Base-by-base conservation (phyloP, 1,139 yeast species). In the Hansenula sp. region DNA sequence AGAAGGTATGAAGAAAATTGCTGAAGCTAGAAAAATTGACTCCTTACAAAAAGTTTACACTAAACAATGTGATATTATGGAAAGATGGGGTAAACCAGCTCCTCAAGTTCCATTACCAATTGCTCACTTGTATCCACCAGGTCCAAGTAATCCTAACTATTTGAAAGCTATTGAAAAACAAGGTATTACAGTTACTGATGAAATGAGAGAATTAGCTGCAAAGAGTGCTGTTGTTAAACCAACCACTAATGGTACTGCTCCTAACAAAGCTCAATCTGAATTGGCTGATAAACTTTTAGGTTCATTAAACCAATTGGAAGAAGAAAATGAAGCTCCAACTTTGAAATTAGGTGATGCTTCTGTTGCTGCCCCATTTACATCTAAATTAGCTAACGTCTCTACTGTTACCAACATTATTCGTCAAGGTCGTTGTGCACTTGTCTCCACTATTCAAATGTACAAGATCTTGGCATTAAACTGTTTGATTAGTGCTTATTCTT, bases 351-450 rank as follows among this genome's bases (percentile, higher is more conserved):
- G 99, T 56, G 99, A 92, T 68, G 99, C 99, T 10, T 90, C 97
- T 22, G 96, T 94, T 56, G 99, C 99, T 43, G 99, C 99, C 30
- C 99, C 99, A 35, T 89, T 92, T 62, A 92, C 99, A 17, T 90
- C 97, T 22, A 92, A 92, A 62, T 77, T 92, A 52, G 79, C 96
- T 29, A 86, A 85, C 60, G 98, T 94, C 37, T 78, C 92, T 42
- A 84, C 98, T 41, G 97, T 94, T 43, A 86, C 96, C 40, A 83
- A 89, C 59, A 87, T 92, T 51, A 78, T 92, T 54, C 90, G 99
- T 67, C 97, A 94, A 73, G 99, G 99, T 53, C 89, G 99, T 68
- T 88, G 96, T 72, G 96, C 99, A 11, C 73, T 92, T 55, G 97
- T 94, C 42, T 89, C 97, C 14, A 92, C 98, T 18, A 90, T 92